A percentile compares a stretch with the other conserved stretches of the same genome.
Evolutionary conservation across 2,329 filamentous ascomycete species (phyloP).

Genomic region (Talaromyces atroroseus): DNA sequence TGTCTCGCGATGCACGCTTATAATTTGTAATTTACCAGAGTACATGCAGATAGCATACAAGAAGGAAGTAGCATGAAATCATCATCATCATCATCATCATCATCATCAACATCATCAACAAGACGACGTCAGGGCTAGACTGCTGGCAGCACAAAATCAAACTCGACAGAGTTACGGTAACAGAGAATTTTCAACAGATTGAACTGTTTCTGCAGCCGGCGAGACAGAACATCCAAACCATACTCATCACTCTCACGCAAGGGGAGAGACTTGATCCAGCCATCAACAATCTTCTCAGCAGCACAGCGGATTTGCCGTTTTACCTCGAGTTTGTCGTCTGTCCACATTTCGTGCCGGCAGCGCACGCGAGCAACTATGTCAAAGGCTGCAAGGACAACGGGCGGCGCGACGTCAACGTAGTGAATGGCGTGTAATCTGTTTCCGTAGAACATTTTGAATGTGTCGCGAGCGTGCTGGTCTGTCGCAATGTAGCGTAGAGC

Average conservation of each 20-base stretch:
- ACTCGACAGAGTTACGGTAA: neutral
- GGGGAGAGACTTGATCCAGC: slow-evolving; percentile 5
- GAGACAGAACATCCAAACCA: neutral
- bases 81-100: too few relatives aligned
- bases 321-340: neutral
- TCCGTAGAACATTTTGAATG: slow-evolving; percentile 11
- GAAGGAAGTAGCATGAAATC: too few relatives aligned
- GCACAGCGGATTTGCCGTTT: slow-evolving; percentile 5
- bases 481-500: slow-evolving; percentile 2
- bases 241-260: neutral
- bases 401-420: slow-evolving; percentile 8
- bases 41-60: neutral
- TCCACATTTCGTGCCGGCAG: slow-evolving; percentile 6
- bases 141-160: slow-evolving; percentile 3
- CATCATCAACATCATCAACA: neutral
- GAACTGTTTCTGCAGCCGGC: neutral
- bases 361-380: slow-evolving; percentile 8
- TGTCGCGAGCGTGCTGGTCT: neutral
- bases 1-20: slow-evolving; percentile 41
- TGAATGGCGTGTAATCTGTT: neutral
- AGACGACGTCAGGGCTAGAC: neutral
- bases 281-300: slow-evolving; percentile 8
- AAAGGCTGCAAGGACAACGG: slow-evolving; percentile 3
- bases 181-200: slow-evolving; percentile 4
- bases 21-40: slow-evolving; percentile 21